Evolutionary conservation across 495 filamentous ascomycete genomes (phyloP).

Genomic region (Thozetella sp.): DNA sequence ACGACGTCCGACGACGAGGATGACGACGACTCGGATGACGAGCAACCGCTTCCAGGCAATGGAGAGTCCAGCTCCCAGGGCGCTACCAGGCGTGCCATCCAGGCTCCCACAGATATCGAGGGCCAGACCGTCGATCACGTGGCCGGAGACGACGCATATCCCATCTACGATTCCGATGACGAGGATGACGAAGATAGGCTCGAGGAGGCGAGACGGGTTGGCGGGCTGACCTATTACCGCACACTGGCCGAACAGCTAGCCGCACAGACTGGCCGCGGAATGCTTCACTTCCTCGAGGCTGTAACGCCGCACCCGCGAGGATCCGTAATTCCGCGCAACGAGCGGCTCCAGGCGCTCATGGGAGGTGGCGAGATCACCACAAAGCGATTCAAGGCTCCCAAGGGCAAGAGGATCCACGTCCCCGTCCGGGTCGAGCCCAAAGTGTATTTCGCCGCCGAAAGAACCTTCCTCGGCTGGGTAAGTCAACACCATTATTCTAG

Average conservation of each 20-base stretch:
- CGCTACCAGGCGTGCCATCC: slow-evolving; percentile 16
- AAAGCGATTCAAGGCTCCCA: slow-evolving; percentile 80
- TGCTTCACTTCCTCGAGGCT: slow-evolving; percentile 45
- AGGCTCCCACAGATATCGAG: slow-evolving; percentile 42
- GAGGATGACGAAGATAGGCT: slow-evolving; percentile 70
- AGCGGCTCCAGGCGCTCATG: slow-evolving; percentile 46
- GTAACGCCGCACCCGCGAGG: slow-evolving; percentile 62
- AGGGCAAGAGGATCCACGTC: slow-evolving; percentile 91
- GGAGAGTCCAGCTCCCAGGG: slow-evolving; percentile 32
- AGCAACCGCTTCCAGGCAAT: slow-evolving; percentile 28
- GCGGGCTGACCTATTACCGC: slow-evolving; percentile 69
- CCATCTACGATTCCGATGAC: slow-evolving; percentile 90
- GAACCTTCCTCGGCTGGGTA: slow-evolving; percentile 94
- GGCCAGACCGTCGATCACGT: slow-evolving; percentile 43
- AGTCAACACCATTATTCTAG: slow-evolving; percentile 15
- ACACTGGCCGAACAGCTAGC: slow-evolving; percentile 43
- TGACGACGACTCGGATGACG: slow-evolving; percentile 61
- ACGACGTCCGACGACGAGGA: slow-evolving; percentile 79
- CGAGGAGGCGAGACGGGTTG: slow-evolving; percentile 72
- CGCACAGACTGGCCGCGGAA: slow-evolving; percentile 27
- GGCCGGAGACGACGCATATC: slow-evolving; percentile 70
- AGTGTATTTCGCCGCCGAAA: slow-evolving; percentile 94
- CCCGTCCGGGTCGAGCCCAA: slow-evolving; percentile 96
- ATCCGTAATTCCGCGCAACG: slow-evolving; percentile 58
- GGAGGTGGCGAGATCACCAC: slow-evolving; percentile 52